Evolutionary conservation across 2,329 filamentous ascomycete species (phyloP), one percentile per base, ranked within the genome.

Genomic region (Penicillium corylophilum): DNA sequence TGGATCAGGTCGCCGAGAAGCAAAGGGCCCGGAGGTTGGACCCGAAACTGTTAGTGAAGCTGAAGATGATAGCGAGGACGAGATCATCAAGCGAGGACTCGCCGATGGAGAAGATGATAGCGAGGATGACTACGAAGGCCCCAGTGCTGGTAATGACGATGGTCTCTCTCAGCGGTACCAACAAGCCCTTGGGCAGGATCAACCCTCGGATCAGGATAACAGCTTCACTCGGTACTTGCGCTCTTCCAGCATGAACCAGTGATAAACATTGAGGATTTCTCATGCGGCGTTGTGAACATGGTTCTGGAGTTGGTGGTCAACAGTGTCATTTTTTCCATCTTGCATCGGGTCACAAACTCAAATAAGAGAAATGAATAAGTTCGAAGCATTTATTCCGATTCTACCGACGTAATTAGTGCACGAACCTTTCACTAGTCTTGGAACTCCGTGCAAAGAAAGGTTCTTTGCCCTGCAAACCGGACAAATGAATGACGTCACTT

Each of bases 81-180:
- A 64, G 20, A 58, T 63, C 15, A 62, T 63, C 45, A 62, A 63
- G 52, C 68, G 73, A 71, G 78, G 42, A 75, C 78, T 18, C 74
- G 81, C 42, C 79, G 78, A 79, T n/a, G 77, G 74, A 5, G 69
- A 74, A 9, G 54, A 73, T 44, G 81, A 75, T 36, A 71, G 73
- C 46, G 74, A 76, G 42, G 75, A 78, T 18, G 71, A 83, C 26
- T 82, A 81, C 20, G 77, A 80, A n/a, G 82, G 82, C 23, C 79
- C 81, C 8, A 80, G 80, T 33, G 82, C 84, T 52, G 74, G 75
- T 22, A 79, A 84, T 57, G 79, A 83, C 55, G 81, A 86, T 55
- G 85, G 88, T 2, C 77, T 96, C 42, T 84, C 89, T 65, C 77
- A 83, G 44, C 79, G 90, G 57, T 97, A 96, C 68, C 81, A 88